A percentile compares a stretch with the other conserved stretches of the same genome.
Conservation (phyloP, 768 basidiomycete species). For the Pulveroboletus sp. region DNA sequence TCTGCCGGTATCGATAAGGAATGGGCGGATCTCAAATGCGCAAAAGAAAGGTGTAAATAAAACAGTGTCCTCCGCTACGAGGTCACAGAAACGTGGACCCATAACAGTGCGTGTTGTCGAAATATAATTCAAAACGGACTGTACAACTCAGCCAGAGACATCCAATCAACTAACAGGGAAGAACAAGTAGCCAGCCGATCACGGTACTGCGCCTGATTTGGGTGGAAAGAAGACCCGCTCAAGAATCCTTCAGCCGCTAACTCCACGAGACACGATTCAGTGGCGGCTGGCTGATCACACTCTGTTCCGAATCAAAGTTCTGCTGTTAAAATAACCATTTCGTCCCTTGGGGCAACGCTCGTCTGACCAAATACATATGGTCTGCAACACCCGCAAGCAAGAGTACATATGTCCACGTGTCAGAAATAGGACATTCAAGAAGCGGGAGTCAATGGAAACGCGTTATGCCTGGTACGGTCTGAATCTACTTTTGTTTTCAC, state of each 20-base stretch:
- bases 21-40: constrained; percentile 14
- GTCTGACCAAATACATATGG: neutral
- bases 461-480: too few species aligned
- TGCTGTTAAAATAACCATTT: constrained; percentile 22
- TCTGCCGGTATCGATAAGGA: neutral
- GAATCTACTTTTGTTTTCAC: neutral
- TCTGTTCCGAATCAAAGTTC: neutral
- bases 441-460: constrained; percentile 1
- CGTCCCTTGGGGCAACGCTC: constrained; percentile 3
- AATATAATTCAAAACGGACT: too few species aligned
- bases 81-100: too few species aligned
- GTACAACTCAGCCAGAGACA: too few species aligned
- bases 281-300: neutral
- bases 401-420: constrained; percentile 4
- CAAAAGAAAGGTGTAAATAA: neutral
- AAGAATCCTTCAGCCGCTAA: neutral
- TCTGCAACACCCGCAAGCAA: neutral
- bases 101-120: too few species aligned
- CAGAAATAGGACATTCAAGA: constrained; percentile 8
- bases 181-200: too few species aligned
- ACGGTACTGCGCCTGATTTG: neutral
- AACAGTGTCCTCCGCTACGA: too few species aligned
- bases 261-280: neutral
- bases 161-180: too few species aligned
- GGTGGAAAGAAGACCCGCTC: neutral